phyloP scores from a whole-genome alignment of 2,329 filamentous ascomycete genomes.

The Chaetomiaceae sp. region DNA sequence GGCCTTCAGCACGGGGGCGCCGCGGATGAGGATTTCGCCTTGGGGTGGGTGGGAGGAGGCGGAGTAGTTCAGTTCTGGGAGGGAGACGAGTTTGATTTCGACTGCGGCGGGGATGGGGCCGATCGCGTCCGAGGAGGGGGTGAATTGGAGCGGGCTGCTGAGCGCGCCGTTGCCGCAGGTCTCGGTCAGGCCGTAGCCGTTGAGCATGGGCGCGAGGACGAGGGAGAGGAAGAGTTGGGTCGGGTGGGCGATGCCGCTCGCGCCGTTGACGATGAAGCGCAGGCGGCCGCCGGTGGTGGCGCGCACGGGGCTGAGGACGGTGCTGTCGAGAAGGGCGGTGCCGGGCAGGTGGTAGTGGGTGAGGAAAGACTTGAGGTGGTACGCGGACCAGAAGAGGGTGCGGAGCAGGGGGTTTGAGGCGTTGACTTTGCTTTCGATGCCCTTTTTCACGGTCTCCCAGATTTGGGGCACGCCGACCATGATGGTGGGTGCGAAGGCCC shows the following conservation, averaged over 20 bases:
- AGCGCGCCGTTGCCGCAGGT: slow-evolving; percentile 79
- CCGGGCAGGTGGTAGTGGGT: slow-evolving; percentile 56
- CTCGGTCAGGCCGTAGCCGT: slow-evolving; percentile 90
- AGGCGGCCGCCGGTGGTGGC: slow-evolving; percentile 82
- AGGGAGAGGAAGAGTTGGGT: slow-evolving; percentile 89
- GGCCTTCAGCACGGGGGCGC: slow-evolving; percentile 63
- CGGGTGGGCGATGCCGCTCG: slow-evolving; percentile 79
- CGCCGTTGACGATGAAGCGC: slow-evolving; percentile 89
- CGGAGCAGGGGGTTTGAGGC: slow-evolving; percentile 61
- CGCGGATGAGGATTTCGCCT: slow-evolving; percentile 88
- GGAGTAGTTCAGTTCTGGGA: slow-evolving; percentile 80
- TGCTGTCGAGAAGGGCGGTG: slow-evolving; percentile 62
- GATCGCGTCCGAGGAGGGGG: slow-evolving; percentile 58
- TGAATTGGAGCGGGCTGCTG: slow-evolving; percentile 80
- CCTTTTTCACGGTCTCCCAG: slow-evolving; percentile 97
- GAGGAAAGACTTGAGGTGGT: slow-evolving; percentile 54
- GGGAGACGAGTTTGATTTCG: slow-evolving; percentile 88
- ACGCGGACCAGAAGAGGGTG: slow-evolving; percentile 69
- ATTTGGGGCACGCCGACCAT: slow-evolving; percentile 93
- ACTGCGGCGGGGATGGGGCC: slow-evolving; percentile 71
- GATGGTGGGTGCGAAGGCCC: slow-evolving; percentile 81
- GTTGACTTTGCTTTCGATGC: slow-evolving; percentile 74
- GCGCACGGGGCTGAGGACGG: slow-evolving; percentile 90
- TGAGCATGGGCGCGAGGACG: slow-evolving; percentile 89
- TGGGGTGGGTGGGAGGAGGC: slow-evolving; percentile 70